phyloP scores from a whole-genome alignment of 2,329 filamentous ascomycete species.

The Ophiocordyceps camponoti-leonardi region DNA sequence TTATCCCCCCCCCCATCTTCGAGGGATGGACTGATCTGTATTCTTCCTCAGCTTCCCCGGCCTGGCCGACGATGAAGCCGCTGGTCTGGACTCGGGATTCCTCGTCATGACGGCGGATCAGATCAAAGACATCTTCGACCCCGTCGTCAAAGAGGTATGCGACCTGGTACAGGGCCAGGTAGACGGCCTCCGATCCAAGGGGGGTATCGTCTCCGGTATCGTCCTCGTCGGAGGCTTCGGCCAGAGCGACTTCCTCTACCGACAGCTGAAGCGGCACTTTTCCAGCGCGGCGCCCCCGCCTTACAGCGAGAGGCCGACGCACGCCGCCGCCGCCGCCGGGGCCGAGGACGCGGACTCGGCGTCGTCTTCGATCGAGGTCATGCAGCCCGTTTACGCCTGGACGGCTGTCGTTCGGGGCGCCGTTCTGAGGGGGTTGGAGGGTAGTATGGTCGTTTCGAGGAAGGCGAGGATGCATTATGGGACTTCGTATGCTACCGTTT shows the following conservation, averaged over 20 bases:
- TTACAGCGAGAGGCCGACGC: constrained; percentile 55
- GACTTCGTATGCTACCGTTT: constrained; percentile 66
- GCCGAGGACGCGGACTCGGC: constrained; percentile 26
- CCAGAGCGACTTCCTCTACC: constrained; percentile 61
- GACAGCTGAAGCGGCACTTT: constrained; percentile 53
- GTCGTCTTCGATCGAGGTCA: constrained; percentile 49
- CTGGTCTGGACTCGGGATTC: constrained; percentile 60
- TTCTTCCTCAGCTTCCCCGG: constrained; percentile 62
- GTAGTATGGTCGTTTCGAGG: constrained; percentile 61
- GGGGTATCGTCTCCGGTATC: constrained; percentile 52
- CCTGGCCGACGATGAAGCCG: constrained; percentile 58
- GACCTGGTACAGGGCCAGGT: constrained; percentile 53
- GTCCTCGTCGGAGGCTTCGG: constrained; percentile 71
- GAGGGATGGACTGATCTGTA: too few species aligned
- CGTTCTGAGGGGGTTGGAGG: constrained; percentile 57
- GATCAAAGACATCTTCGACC: constrained; percentile 59
- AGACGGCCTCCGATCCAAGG: constrained; percentile 40
- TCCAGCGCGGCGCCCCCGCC: constrained; percentile 37
- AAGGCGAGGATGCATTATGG: constrained; percentile 65
- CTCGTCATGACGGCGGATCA: constrained; percentile 52
- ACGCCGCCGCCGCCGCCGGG: too few species aligned
- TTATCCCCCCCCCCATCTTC: too few species aligned
- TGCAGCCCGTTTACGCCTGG: constrained; percentile 71
- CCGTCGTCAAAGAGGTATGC: constrained; percentile 53
- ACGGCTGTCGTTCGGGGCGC: constrained; percentile 66